phyloP scores from a whole-genome alignment of 192 early-diverging fungal species.

The Coemansia sp. region DNA sequence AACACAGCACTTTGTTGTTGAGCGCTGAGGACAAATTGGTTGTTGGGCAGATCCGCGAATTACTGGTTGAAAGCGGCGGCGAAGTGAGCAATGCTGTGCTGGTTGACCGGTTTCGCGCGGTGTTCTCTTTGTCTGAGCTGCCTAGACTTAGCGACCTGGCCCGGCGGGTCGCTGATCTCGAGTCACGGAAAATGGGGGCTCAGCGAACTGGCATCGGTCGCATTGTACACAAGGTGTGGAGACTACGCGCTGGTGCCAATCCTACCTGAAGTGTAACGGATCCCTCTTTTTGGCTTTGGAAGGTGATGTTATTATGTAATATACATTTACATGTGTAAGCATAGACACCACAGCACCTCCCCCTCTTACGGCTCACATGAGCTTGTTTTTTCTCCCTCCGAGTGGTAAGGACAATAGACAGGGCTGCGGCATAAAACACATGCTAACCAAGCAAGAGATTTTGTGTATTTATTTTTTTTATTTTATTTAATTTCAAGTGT shows the following conservation, averaged over 20 bases:
- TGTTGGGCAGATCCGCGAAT: constrained; percentile 13
- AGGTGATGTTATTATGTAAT: constrained; percentile 2
- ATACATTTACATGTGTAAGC: background rate
- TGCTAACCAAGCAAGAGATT: background rate
- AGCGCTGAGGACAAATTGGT: constrained; percentile 11
- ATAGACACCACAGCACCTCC: background rate
- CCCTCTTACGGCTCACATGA: background rate
- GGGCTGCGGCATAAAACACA: background rate
- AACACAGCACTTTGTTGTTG: background rate
- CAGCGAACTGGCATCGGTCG: constrained; percentile 38
- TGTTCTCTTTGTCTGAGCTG: constrained; percentile 14
- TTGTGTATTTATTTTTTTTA: background rate
- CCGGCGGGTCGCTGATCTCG: constrained; percentile 24
- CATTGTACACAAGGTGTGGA: constrained; percentile 48
- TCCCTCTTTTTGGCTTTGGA: no score
- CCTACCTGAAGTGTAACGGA: background rate
- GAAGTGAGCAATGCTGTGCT: constrained; percentile 24
- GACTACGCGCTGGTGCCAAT: constrained; percentile 10
- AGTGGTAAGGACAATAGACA: background rate
- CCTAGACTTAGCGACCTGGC: constrained; percentile 30
- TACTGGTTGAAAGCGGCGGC: constrained; percentile 25
- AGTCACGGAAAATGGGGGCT: constrained; percentile 11
- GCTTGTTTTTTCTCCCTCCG: background rate
- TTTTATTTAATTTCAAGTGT: background rate
- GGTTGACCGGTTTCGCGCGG: constrained; percentile 18